Percentiles rank a stretch among this genome's conserved stretches.
Evolutionary conservation across 2,329 filamentous ascomycete genomes (phyloP).

Genomic region (Macrophomina tecta): DNA sequence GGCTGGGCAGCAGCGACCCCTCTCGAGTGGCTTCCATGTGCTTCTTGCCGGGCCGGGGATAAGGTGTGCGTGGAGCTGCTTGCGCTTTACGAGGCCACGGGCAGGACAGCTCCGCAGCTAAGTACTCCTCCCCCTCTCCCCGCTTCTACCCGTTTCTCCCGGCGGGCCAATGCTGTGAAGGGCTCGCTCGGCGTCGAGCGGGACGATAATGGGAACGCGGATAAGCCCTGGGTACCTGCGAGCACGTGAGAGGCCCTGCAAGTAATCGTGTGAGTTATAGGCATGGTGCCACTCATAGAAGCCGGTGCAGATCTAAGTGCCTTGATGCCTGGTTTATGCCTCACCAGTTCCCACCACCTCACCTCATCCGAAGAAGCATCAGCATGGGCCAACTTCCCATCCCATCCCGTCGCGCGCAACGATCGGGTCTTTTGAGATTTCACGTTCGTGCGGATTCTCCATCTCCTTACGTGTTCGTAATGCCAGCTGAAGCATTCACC

Average conservation of each 20-base stretch:
- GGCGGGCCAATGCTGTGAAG: conserved; percentile 2
- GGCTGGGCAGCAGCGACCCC: background rate
- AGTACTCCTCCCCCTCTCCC: background rate
- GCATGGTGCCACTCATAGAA: background rate
- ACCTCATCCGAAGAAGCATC: background rate
- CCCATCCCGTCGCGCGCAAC: no score
- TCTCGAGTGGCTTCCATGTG: conserved; percentile 4
- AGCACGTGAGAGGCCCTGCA: conserved; percentile 4
- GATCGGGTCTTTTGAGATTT: no score
- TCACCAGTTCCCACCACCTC: background rate
- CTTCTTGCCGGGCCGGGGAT: background rate
- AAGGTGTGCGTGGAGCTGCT: conserved; percentile 6
- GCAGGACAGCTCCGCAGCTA: background rate
- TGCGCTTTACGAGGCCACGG: conserved; percentile 3
- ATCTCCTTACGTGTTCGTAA: no score
- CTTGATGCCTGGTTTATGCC: conserved; percentile 8
- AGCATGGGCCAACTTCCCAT: background rate
- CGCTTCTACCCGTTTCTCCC: conserved; percentile 11
- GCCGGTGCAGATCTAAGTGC: background rate
- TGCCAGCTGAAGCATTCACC: no score
- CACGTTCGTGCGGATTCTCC: no score
- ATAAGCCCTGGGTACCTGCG: background rate
- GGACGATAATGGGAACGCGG: background rate
- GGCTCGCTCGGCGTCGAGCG: background rate
- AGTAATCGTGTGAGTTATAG: conserved; percentile 11